Conservation (phyloP, 441 rosid genomes). For the Hura crepitans region DNA sequence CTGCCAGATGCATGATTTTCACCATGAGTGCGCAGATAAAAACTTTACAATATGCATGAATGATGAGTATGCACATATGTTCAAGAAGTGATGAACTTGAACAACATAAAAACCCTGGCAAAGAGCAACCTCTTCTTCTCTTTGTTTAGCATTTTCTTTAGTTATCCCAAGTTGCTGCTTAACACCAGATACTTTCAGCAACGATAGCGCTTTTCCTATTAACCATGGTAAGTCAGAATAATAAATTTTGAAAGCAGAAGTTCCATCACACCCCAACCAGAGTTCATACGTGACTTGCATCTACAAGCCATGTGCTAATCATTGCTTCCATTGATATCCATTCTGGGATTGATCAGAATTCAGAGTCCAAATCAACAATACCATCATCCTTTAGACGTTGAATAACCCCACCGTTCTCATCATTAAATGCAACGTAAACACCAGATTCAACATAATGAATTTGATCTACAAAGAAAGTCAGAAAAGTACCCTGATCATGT, state of each 20-base stretch:
- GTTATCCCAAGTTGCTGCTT: slow-evolving; percentile 74
- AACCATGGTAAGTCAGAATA: slow-evolving; percentile 90
- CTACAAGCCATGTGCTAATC: slow-evolving; percentile 75
- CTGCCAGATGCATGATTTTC: neutral
- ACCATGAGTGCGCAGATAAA: neutral
- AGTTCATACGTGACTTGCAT: slow-evolving; percentile 72
- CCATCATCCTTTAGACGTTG: slow-evolving; percentile 64
- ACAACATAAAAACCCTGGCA: slow-evolving; percentile 10
- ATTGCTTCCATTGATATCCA: slow-evolving; percentile 73
- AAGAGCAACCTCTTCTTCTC: slow-evolving; percentile 61
- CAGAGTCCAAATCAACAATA: slow-evolving; percentile 59
- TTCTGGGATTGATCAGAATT: slow-evolving; percentile 54
- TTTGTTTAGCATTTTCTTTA: slow-evolving; percentile 58
- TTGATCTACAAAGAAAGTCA: slow-evolving; percentile 54
- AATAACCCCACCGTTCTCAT: slow-evolving; percentile 83
- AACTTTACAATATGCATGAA: neutral
- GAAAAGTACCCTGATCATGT: slow-evolving; percentile 1
- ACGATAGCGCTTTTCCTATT: slow-evolving; percentile 58
- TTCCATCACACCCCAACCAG: slow-evolving; percentile 74
- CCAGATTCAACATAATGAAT: slow-evolving; percentile 77
- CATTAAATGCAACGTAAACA: slow-evolving; percentile 70
- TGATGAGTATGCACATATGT: neutral
- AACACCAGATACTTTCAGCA: slow-evolving; percentile 50
- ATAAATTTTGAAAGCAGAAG: slow-evolving; percentile 54
- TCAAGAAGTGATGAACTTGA: neutral